Base-by-base conservation (phyloP, 768 basidiomycete genomes). In the Podaxis sp. region DNA sequence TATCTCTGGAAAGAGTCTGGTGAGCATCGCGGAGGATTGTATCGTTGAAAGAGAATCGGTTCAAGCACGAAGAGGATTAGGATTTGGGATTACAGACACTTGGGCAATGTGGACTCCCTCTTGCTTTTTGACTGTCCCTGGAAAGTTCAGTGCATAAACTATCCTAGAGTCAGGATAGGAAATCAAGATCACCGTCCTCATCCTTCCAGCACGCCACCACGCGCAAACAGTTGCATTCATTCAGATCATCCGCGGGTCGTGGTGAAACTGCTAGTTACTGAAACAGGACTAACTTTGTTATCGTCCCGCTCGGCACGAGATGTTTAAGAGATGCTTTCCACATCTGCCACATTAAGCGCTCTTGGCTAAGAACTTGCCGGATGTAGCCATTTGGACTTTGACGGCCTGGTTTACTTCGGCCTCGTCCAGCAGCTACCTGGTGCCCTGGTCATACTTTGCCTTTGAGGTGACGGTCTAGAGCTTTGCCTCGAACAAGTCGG, bases 1-100 rank as follows among this genome's bases (percentile, higher is more conserved):
- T 17, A 65, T 33, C 40, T 65, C 64, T 3, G 56, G 60, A 15
- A 43, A 61, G 43, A 61, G 60, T 38, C 6, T 54, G 11, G 41
- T 2, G 4, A 47, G 40, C 60, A 61, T 61, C 8, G 6, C 33
- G 33, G 33, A 33, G 33, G 33, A 33, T 33, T 8, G 33, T 33
- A 9, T 33, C 8, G 33, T 33, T 33, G 29, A 19, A n/a, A 12
- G 52, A 1, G 24, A 37, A 25, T 6, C 7, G 6, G n/a, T 47
- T 19, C 9, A 27, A 19, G n/a, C 33, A 33, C 33, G 8, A 33
- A 33, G 33, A 33, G 8, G 8, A 2, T 33, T 33, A 15, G 8
- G 50, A 41, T 17, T 41, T 41, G 24, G 27, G 25, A 33, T 43
- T 5, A 19, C 27, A 27, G 46, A 3, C 13, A 12, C 38, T 19